These are phyloP conservation scores for Gossypium stocksii DNA, from an alignment of 345 rosid species.

Conservation along the genomic window DNA sequence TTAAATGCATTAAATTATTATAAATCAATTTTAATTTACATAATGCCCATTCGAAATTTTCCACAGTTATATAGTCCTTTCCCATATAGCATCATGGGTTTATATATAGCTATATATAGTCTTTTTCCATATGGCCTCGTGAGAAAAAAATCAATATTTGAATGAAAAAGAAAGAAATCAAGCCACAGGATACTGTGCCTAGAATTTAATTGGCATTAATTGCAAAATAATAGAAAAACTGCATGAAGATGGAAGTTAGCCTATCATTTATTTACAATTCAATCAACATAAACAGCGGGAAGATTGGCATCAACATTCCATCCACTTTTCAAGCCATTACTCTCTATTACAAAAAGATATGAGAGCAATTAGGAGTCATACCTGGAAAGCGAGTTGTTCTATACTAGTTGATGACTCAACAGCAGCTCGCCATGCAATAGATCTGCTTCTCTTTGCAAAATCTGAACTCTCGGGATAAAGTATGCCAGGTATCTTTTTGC, in stretches of 20 bases:
- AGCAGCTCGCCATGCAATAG: slow-evolving; percentile 79
- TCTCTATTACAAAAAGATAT: neutral
- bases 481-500: slow-evolving; percentile 64
- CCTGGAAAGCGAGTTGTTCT: slow-evolving; percentile 91
- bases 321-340: neutral
- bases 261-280: neutral
- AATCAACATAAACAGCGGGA: neutral
- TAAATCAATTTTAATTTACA: neutral
- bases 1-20: neutral
- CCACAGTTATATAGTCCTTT: neutral
- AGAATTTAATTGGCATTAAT: neutral
- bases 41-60: neutral
- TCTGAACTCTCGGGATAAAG: slow-evolving; percentile 85
- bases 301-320: neutral
- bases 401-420: slow-evolving; percentile 74
- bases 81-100: neutral
- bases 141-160: neutral
- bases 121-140: neutral
- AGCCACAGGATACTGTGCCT: neutral
- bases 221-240: neutral
- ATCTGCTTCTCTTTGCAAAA: slow-evolving; percentile 75
- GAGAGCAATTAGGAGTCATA: slow-evolving; percentile 16
- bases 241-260: neutral
- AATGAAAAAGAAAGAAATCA: neutral
- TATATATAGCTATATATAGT: neutral